Evolutionary conservation across 176 grass and related monocot species (phyloP), one percentile per base, ranked within the genome.

Genomic region (Saccharum officinarum): DNA sequence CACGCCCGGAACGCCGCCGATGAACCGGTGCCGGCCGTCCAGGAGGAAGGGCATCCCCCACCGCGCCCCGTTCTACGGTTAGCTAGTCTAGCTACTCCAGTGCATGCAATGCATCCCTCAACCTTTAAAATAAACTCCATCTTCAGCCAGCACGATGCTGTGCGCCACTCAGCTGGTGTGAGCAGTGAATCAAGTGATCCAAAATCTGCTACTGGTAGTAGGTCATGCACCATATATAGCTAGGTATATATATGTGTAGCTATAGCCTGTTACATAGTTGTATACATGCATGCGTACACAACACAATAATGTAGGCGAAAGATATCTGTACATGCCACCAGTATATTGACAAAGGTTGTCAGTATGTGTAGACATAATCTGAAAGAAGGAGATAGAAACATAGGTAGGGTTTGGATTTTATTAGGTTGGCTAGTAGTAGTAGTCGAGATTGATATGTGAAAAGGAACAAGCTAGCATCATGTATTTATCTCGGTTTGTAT

Each of bases 1-100:
- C 47, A 91, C 85, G 61, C 85, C 89, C 3, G 83, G 76, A 10
- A 91, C 85, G 28, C 89, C 89, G 33, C 89, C 85, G 34, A 91
- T 91, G 47, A 91, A 28, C 89, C 89, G 85, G 42, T 91, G 89
- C 76, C 76, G 85, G 63, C 89, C 89, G 14, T 91, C 89, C 0
- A 80, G 89, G 85, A 84, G 89, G 89, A 91, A 91, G 85, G 89
- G 89, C 64, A 87, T 91, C 85, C 89, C 89, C 18, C 89, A 91
- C 69, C 89, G 89, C 8, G 76, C 89, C 52, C 89, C 89, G 0
- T 91, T 91, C 81, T 91, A 91, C 64, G 89, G 89, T 65, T 91
- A 91, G 89, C 39, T 22, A 7, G 20, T 59, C 22, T 25, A 40
- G 1, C n/a, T 44, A 39, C 39, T 41, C n/a, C 20, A 17, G 23